Evolutionary conservation across 1,139 yeast species (phyloP).

Genomic region (Zygosaccharomyces pseudobailii): DNA sequence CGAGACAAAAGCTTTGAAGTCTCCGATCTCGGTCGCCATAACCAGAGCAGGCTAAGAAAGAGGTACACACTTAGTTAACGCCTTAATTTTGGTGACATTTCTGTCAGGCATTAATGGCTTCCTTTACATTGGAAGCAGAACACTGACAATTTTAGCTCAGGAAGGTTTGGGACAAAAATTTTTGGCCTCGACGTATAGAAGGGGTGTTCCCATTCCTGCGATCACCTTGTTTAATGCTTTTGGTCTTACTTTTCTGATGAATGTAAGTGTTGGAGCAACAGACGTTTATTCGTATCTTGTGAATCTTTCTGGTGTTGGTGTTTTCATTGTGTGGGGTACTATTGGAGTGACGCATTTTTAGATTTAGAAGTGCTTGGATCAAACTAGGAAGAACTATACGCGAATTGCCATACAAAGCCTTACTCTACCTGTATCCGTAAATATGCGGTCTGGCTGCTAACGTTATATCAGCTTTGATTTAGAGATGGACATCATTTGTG

Average conservation of each 20-base stretch:
- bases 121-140: slow-evolving; percentile 37
- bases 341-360: slow-evolving; percentile 42
- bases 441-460: slow-evolving; percentile 49
- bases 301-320: slow-evolving; percentile 51
- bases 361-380: slow-evolving; percentile 50
- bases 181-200: slow-evolving; percentile 37
- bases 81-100: slow-evolving; percentile 59
- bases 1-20: slow-evolving; percentile 44
- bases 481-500: slow-evolving; percentile 62
- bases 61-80: slow-evolving; percentile 65
- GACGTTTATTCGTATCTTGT: slow-evolving; percentile 51
- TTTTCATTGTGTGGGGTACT: slow-evolving; percentile 50
- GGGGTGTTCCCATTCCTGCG: slow-evolving; percentile 42
- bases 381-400: slow-evolving; percentile 43
- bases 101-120: slow-evolving; percentile 42
- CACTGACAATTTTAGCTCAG: slow-evolving; percentile 41
- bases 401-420: slow-evolving; percentile 52
- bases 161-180: slow-evolving; percentile 42
- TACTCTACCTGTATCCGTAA: slow-evolving; percentile 51
- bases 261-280: slow-evolving; percentile 49
- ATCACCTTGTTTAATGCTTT: slow-evolving; percentile 45
- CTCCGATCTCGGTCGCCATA: slow-evolving; percentile 62
- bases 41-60: slow-evolving; percentile 56
- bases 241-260: slow-evolving; percentile 49
- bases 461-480: slow-evolving; percentile 53